Evolutionary conservation across 768 basidiomycete species (phyloP).

Genomic region (Lactifluus subvellereus): DNA sequence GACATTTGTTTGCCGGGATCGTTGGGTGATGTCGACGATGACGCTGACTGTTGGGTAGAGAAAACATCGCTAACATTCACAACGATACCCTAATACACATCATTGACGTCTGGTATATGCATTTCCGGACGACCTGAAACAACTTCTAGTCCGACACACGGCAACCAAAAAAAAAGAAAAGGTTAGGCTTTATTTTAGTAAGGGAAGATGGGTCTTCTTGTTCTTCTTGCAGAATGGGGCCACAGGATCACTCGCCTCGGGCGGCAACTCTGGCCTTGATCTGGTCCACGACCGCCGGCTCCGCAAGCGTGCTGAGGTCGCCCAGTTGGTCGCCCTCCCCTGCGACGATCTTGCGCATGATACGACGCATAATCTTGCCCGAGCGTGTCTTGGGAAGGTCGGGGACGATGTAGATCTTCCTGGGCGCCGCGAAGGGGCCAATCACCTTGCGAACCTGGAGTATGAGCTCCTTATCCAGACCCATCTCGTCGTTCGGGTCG

Average conservation of each 20-base stretch:
- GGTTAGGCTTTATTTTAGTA: too few species aligned
- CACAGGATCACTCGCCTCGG: not conserved
- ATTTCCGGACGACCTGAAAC: not conserved
- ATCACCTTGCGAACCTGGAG: slow-evolving; percentile 97
- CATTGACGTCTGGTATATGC: slow-evolving; percentile 9
- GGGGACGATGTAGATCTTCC: slow-evolving; percentile 76
- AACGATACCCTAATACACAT: slow-evolving; percentile 20
- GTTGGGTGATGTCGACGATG: slow-evolving; percentile 18
- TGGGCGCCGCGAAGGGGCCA: slow-evolving; percentile 95
- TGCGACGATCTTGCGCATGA: slow-evolving; percentile 93
- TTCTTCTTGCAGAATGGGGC: not conserved
- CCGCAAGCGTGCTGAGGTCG: slow-evolving; percentile 89
- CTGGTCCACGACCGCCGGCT: slow-evolving; percentile 77
- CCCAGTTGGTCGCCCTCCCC: slow-evolving; percentile 95
- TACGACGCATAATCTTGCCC: slow-evolving; percentile 96
- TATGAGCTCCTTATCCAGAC: slow-evolving; percentile 78
- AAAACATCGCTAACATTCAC: slow-evolving; percentile 16
- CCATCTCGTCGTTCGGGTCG: slow-evolving; percentile 61
- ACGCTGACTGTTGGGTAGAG: slow-evolving; percentile 4
- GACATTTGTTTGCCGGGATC: not conserved
- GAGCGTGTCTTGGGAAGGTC: slow-evolving; percentile 94
- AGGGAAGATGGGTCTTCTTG: not conserved
- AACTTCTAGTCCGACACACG: not conserved
- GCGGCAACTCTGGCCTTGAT: slow-evolving; percentile 80
- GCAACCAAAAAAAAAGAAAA: not conserved